Evolutionary conservation across 2,329 filamentous ascomycete genomes (phyloP).

Genomic region (Venturia asperata): DNA sequence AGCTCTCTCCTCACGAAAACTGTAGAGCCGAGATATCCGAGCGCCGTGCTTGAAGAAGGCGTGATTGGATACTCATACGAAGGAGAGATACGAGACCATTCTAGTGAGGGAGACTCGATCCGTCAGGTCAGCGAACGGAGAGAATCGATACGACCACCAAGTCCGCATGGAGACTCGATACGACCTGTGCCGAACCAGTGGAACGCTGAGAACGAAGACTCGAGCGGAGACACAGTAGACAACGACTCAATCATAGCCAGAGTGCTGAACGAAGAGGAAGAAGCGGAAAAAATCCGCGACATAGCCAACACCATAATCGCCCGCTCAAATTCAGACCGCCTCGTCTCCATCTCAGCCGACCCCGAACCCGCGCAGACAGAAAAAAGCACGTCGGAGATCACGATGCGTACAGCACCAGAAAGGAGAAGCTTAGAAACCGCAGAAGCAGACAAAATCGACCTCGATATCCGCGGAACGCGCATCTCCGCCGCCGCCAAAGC

Average conservation of each 20-base stretch:
- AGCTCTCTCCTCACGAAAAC: conserved; percentile 27
- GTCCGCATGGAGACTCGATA: not conserved
- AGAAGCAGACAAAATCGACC: not conserved
- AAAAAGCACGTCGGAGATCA: not conserved
- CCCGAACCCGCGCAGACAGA: not conserved
- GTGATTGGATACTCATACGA: conserved; percentile 7
- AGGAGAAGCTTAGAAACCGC: not conserved
- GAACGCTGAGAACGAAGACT: not conserved
- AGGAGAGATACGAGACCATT: not conserved
- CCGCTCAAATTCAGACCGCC: not conserved
- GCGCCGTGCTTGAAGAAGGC: conserved; percentile 23
- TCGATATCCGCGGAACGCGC: not conserved
- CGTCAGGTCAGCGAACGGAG: conserved; percentile 19
- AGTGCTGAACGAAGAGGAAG: not conserved
- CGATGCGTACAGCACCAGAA: not conserved
- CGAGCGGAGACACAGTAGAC: not conserved
- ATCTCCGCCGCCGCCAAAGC: not conserved
- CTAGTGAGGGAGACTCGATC: not conserved
- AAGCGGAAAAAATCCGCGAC: not conserved
- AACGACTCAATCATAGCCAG: not conserved
- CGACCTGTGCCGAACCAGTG: not conserved
- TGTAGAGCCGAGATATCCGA: conserved; percentile 24
- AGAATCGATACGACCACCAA: not conserved
- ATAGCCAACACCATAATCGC: not conserved
- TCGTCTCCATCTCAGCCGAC: not conserved